A percentile compares a stretch with the other conserved stretches of the same genome.
Evolutionary conservation across 345 rosid species (phyloP).

Genomic region (Bruguiera parviflora): DNA sequence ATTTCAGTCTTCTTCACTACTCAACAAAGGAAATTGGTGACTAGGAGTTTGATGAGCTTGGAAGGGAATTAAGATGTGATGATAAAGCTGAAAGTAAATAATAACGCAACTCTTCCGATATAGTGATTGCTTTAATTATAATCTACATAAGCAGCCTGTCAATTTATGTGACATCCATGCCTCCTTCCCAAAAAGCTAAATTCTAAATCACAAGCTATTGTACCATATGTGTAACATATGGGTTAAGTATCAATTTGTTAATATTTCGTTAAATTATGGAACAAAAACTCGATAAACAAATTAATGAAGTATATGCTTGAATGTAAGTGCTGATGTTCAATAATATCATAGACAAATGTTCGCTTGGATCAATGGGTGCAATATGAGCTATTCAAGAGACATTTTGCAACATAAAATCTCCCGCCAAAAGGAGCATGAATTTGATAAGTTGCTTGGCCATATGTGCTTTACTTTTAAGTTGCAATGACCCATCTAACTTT

Average conservation of each 20-base stretch:
- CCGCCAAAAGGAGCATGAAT: neutral
- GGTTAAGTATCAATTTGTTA: constrained; percentile 24
- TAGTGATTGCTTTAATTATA: neutral
- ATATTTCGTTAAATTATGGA: constrained; percentile 50
- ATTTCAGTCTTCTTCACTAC: constrained; percentile 30
- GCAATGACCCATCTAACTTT: neutral
- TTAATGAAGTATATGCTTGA: neutral
- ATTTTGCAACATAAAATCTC: neutral
- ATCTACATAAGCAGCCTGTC: constrained; percentile 1
- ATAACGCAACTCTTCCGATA: neutral
- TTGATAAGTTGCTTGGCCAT: neutral
- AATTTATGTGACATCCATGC: constrained; percentile 7
- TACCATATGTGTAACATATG: constrained; percentile 25
- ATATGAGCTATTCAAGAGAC: neutral
- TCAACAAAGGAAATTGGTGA: constrained; percentile 70
- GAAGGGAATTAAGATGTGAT: constrained; percentile 60
- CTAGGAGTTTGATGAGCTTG: constrained; percentile 98
- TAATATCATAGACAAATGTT: neutral
- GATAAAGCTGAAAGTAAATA: constrained; percentile 34
- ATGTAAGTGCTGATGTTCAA: neutral
- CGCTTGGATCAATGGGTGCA: no score
- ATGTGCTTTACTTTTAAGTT: neutral
- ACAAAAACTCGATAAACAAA: constrained; percentile 12
- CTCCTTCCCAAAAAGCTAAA: constrained; percentile 21
- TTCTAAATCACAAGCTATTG: constrained; percentile 28